phyloP scores from a whole-genome alignment of 2,329 filamentous ascomycete species.

The Penicillium paneum region DNA sequence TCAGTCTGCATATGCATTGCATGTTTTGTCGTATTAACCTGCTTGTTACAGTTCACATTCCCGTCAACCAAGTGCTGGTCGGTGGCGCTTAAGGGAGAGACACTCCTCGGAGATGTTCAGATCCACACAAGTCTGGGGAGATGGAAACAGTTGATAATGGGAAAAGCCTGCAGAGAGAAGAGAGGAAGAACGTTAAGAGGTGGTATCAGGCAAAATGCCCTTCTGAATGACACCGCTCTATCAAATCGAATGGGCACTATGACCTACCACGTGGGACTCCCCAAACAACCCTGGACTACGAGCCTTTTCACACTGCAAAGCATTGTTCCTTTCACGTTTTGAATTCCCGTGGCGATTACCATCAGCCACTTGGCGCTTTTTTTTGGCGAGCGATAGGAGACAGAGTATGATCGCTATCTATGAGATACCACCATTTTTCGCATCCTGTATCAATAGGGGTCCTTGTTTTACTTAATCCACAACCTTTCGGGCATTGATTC shows the following conservation, averaged over 20 bases:
- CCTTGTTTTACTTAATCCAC: constrained; percentile 18
- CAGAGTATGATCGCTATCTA: constrained; percentile 17
- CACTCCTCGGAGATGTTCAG: neutral
- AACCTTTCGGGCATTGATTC: constrained; percentile 4
- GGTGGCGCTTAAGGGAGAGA: constrained; percentile 40
- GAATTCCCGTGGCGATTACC: constrained; percentile 8
- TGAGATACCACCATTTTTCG: constrained; percentile 27
- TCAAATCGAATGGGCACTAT: no score
- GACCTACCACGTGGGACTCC: neutral
- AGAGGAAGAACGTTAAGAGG: neutral
- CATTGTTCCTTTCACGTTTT: constrained; percentile 4
- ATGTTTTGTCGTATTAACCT: constrained; percentile 12
- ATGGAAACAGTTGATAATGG: neutral
- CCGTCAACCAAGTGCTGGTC: constrained; percentile 51
- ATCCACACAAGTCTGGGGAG: neutral
- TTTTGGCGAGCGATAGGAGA: constrained; percentile 20
- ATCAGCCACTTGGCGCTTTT: constrained; percentile 10
- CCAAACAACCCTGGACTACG: neutral
- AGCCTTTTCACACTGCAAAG: no score
- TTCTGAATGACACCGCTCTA: neutral
- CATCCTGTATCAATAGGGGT: constrained; percentile 24
- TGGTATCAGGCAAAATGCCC: neutral
- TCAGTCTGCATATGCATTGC: neutral
- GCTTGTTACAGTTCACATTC: constrained; percentile 45
- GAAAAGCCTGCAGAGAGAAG: neutral